Evolutionary conservation across 495 filamentous ascomycete genomes (phyloP).

Genomic region (Neurospora sp.): DNA sequence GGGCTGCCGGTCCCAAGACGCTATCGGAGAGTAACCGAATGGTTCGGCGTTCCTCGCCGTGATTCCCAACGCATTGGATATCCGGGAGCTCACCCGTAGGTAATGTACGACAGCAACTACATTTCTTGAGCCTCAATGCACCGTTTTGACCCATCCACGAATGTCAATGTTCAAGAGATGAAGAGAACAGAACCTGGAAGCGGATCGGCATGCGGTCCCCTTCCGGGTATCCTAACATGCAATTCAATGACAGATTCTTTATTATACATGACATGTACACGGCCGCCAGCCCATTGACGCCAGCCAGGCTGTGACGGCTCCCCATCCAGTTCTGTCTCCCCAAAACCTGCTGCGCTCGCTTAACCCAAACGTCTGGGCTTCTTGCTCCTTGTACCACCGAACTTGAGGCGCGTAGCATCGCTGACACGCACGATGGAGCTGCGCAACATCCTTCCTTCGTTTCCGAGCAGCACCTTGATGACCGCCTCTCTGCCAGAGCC

Average conservation of each 20-base stretch:
- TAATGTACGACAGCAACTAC: not conserved
- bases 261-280: conserved; percentile 19
- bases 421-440: conserved; percentile 61
- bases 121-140: not conserved
- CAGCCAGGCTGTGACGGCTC: not conserved
- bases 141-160: not conserved
- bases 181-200: not conserved
- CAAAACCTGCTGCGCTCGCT: conserved; percentile 2
- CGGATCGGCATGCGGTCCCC: not conserved
- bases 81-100: not conserved
- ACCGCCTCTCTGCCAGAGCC: conserved; percentile 79
- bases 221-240: not conserved
- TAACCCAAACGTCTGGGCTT: conserved; percentile 75
- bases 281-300: not conserved
- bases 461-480: conserved; percentile 76
- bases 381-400: conserved; percentile 83
- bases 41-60: not conserved
- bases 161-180: not conserved
- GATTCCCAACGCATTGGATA: not conserved
- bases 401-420: conserved; percentile 83
- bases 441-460: conserved; percentile 66
- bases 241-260: conserved; percentile 1
- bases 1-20: not conserved
- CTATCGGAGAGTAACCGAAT: not conserved
- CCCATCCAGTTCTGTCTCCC: not conserved